Evolutionary conservation across 306 rosid genomes (phyloP).

Genomic region (Cicer chorassanicum): DNA sequence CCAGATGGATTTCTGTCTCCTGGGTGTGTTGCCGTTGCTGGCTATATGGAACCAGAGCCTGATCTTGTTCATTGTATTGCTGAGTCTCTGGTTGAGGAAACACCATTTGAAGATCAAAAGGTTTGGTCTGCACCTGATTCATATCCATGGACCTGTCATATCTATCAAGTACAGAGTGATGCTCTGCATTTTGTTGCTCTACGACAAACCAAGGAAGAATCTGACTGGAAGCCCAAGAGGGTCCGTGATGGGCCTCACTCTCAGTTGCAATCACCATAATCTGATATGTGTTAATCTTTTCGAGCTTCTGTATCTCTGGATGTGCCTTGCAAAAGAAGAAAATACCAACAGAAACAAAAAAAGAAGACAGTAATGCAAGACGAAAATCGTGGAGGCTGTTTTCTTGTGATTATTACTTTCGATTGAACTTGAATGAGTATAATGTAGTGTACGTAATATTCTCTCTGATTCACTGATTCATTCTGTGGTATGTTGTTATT

Average conservation of each 20-base stretch:
- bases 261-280: conserved; percentile 48
- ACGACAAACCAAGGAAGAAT: conserved; percentile 78
- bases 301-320: conserved; percentile 6
- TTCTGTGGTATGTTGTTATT: conserved; percentile 22
- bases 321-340: conserved; percentile 10
- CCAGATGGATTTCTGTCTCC: conserved; percentile 90
- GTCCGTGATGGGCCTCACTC: conserved; percentile 64
- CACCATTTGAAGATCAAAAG: conserved; percentile 79
- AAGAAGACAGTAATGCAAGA: conserved; percentile 5
- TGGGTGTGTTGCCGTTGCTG: conserved; percentile 80
- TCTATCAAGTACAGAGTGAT: conserved; percentile 85
- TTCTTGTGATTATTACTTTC: conserved; percentile 22
- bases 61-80: conserved; percentile 70
- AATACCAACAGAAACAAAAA: not conserved
- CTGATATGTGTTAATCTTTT: conserved; percentile 4
- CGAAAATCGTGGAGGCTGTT: not conserved
- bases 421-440: conserved; percentile 23
- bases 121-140: conserved; percentile 88
- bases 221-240: conserved; percentile 75
- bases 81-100: conserved; percentile 78
- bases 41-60: conserved; percentile 74
- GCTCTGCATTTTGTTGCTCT: conserved; percentile 89
- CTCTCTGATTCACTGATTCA: conserved; percentile 33
- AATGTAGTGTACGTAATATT: conserved; percentile 11
- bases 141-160: conserved; percentile 89